phyloP scores from a whole-genome alignment of 2,329 filamentous ascomycete genomes.

The Fusarium siculi region DNA sequence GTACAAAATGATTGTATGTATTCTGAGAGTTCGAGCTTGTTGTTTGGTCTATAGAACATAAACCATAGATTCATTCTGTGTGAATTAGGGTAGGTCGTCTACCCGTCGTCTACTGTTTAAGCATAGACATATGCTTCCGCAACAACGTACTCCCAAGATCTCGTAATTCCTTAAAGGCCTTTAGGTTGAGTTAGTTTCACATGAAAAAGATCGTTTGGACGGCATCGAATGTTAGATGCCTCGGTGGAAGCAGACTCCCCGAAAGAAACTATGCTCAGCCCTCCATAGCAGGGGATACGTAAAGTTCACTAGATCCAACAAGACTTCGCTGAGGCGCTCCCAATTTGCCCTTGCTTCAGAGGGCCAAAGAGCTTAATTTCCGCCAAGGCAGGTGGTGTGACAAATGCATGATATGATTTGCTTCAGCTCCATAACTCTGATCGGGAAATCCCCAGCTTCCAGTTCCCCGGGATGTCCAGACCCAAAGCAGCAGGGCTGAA shows the following conservation, averaged over 20 bases:
- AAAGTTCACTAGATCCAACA: not conserved
- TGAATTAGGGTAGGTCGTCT: not conserved
- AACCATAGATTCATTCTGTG: accelerated
- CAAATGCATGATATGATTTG: not conserved
- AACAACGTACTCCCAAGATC: not conserved
- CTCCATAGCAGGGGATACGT: not conserved
- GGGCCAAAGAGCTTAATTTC: not conserved
- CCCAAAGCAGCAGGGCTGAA: not conserved
- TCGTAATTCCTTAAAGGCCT: not conserved
- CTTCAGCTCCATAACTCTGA: not conserved
- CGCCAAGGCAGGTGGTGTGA: not conserved
- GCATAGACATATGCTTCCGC: not conserved
- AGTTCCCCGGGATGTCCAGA: not conserved
- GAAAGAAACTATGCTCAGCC: no score
- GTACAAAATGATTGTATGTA: accelerated
- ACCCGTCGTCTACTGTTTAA: not conserved
- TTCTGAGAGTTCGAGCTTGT: accelerated
- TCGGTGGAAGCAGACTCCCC: no score
- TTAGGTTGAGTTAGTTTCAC: not conserved
- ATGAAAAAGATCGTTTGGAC: not conserved
- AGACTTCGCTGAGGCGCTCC: not conserved
- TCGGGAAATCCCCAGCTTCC: not conserved
- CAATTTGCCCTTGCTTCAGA: not conserved
- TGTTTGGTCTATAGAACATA: accelerated
- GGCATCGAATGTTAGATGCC: not conserved